Evolutionary conservation across 805 yeast species (phyloP).

Genomic region (Nakazawaea anatomiae): DNA sequence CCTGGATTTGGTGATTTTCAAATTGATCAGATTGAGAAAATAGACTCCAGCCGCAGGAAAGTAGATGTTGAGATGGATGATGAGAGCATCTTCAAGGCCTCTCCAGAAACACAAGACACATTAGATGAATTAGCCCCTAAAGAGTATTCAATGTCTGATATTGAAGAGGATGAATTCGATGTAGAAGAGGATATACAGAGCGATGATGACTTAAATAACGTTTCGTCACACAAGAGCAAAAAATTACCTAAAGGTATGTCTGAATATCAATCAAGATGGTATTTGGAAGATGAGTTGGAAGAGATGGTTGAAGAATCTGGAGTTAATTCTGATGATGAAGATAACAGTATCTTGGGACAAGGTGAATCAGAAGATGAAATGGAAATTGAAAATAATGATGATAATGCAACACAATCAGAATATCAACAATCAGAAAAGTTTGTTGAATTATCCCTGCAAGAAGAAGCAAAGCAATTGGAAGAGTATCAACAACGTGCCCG

Average conservation of each 20-base stretch:
- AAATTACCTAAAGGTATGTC: constrained; percentile 67
- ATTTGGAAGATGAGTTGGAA: constrained; percentile 52
- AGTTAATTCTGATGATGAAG: constrained; percentile 37
- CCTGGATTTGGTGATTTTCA: constrained; percentile 91
- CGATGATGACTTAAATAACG: constrained; percentile 21
- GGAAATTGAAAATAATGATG: constrained; percentile 20
- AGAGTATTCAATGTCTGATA: constrained; percentile 35
- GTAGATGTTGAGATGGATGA: constrained; percentile 12
- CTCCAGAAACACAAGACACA: constrained; percentile 44
- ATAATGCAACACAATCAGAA: constrained; percentile 27
- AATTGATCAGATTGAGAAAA: constrained; percentile 57
- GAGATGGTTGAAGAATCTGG: constrained; percentile 30
- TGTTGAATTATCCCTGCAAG: constrained; percentile 73
- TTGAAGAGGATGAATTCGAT: constrained; percentile 21
- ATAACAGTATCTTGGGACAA: constrained; percentile 21
- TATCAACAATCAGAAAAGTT: constrained; percentile 44
- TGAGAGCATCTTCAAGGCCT: constrained; percentile 22
- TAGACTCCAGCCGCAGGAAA: constrained; percentile 18
- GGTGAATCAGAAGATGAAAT: constrained; percentile 25
- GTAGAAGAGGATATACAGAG: constrained; percentile 22
- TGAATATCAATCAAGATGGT: constrained; percentile 74
- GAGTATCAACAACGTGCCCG: constrained; percentile 62
- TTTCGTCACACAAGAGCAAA: constrained; percentile 22
- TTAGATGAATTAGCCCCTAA: constrained; percentile 57
- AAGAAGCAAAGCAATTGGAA: constrained; percentile 71